These are phyloP conservation scores for Lachancea quebecensis DNA, from an alignment of 805 yeast genomes.

Conservation along the genomic window DNA sequence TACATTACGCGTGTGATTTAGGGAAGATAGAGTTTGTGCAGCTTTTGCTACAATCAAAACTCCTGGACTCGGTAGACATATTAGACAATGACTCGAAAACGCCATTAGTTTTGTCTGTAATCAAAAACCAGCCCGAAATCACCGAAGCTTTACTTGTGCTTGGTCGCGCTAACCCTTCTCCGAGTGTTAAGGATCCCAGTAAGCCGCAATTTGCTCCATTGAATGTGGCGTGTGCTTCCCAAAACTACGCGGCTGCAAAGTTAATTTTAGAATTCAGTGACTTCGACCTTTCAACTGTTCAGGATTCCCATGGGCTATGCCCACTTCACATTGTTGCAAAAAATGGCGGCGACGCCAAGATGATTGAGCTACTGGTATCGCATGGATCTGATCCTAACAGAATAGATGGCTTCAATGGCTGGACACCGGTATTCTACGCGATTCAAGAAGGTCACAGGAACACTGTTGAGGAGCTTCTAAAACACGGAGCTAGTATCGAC, in stretches of 20 bases:
- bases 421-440: slow-evolving; percentile 92
- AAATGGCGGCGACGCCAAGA: slow-evolving; percentile 59
- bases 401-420: slow-evolving; percentile 76
- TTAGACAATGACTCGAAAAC: slow-evolving; percentile 73
- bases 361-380: slow-evolving; percentile 62
- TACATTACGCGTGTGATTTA: slow-evolving; percentile 75
- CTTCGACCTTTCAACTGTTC: slow-evolving; percentile 24
- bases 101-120: slow-evolving; percentile 74
- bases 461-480: slow-evolving; percentile 64
- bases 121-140: slow-evolving; percentile 52
- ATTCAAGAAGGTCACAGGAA: slow-evolving; percentile 74
- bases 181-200: slow-evolving; percentile 39
- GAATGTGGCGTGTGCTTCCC: slow-evolving; percentile 82
- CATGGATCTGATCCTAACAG: slow-evolving; percentile 73
- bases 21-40: slow-evolving; percentile 42
- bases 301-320: slow-evolving; percentile 81
- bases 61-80: slow-evolving; percentile 31
- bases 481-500: slow-evolving; percentile 62
- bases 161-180: slow-evolving; percentile 43
- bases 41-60: slow-evolving; percentile 32
- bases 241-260: slow-evolving; percentile 64
- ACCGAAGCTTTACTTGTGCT: slow-evolving; percentile 41
- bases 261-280: slow-evolving; percentile 43
- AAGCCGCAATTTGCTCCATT: slow-evolving; percentile 67
- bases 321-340: slow-evolving; percentile 87